Evolutionary conservation across 1,284 basidiomycete genomes (phyloP).

Genomic region (Trichosporon coremiiforme): DNA sequence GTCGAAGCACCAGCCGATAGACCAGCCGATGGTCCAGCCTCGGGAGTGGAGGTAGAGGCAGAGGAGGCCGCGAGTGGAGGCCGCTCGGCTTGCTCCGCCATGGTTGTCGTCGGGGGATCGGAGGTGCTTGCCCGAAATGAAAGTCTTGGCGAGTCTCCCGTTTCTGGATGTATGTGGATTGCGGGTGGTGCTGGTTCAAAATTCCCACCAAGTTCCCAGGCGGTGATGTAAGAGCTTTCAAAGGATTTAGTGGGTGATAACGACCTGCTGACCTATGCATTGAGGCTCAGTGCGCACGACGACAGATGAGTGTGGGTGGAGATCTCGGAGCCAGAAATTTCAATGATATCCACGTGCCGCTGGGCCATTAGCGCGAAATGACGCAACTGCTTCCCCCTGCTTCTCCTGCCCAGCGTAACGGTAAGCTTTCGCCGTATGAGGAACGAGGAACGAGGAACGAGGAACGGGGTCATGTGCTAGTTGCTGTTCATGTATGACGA

Average conservation of each 20-base stretch:
- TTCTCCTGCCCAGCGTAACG: background rate
- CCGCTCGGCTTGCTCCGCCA: background rate
- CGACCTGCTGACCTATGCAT: background rate
- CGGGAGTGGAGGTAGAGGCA: background rate
- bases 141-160: background rate
- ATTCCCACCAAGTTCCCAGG: background rate
- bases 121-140: background rate
- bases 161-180: too few species aligned
- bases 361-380: background rate
- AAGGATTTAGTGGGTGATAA: background rate
- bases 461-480: background rate
- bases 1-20: background rate
- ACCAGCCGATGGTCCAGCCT: background rate
- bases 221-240: background rate
- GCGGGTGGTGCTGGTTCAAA: too few species aligned
- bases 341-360: conserved; percentile 15
- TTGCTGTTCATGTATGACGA: background rate
- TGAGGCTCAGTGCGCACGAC: too few species aligned
- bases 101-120: background rate
- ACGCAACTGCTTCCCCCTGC: background rate
- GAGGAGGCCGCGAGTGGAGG: background rate
- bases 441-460: background rate
- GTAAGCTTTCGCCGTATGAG: background rate
- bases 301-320: background rate
- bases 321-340: conserved; percentile 4